These are phyloP conservation scores for Bidens hawaiensis DNA, from an alignment of 140 eudicot species.

Conservation along the genomic window DNA sequence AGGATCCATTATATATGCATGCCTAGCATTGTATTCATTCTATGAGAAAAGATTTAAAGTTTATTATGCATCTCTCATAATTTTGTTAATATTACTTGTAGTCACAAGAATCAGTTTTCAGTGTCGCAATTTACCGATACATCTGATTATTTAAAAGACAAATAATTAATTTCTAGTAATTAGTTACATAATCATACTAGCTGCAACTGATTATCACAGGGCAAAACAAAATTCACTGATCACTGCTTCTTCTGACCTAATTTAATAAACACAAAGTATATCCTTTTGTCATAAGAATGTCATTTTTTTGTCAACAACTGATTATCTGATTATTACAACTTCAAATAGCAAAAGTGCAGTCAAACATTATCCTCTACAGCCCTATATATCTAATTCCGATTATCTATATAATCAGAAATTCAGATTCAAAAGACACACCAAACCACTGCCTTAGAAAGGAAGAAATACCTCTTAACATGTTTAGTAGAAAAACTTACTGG, in stretches of 20 bases:
- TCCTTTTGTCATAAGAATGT: no score
- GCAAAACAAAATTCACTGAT: background rate
- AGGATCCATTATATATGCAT: no score
- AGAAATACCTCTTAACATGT: background rate
- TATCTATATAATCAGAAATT: no score
- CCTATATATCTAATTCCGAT: no score
- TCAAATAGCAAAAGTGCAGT: background rate
- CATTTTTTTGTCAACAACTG: background rate
- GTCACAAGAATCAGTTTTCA: background rate
- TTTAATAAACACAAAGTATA: background rate
- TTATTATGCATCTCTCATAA: no score
- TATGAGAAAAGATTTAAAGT: no score
- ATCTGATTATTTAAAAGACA: background rate
- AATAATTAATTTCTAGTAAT: background rate
- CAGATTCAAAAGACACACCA: no score
- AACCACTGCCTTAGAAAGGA: no score
- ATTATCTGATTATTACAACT: background rate
- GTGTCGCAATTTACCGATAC: background rate
- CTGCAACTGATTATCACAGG: background rate
- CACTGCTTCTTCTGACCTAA: background rate
- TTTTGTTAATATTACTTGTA: no score
- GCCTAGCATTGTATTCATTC: no score
- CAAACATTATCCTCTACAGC: background rate
- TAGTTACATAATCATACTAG: background rate
- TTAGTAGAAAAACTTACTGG: slow-evolving; percentile 35